Evolutionary conservation across 306 rosid genomes (phyloP).

Genomic region (Corylus americana): DNA sequence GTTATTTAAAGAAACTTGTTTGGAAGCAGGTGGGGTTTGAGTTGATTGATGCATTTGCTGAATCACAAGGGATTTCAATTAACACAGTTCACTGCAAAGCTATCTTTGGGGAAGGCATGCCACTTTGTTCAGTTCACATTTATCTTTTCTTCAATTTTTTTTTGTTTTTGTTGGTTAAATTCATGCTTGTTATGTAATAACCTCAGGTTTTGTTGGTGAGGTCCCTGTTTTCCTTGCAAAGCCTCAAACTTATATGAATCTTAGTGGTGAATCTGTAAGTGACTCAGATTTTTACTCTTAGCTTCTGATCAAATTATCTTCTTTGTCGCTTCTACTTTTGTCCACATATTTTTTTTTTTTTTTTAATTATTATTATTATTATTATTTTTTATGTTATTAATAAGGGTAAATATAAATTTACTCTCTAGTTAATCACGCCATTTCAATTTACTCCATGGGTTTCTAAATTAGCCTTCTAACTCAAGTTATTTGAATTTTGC

Average conservation of each 20-base stretch:
- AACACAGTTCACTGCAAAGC: conserved; percentile 72
- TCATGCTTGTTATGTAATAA: conserved; percentile 7
- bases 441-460: no score
- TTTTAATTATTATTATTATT: no score
- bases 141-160: neutral
- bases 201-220: conserved; percentile 77
- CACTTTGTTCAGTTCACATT: conserved; percentile 4
- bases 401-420: no score
- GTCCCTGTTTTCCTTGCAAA: conserved; percentile 79
- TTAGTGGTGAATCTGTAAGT: conserved; percentile 95
- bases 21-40: conserved; percentile 70
- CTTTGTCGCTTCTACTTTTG: neutral
- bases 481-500: no score
- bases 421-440: no score
- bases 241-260: conserved; percentile 97
- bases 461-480: no score
- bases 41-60: conserved; percentile 85
- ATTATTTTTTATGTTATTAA: no score
- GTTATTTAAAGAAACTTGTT: neutral
- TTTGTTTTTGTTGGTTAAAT: conserved; percentile 25
- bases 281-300: conserved; percentile 31
- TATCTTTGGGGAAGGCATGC: conserved; percentile 68
- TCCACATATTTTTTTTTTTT: neutral
- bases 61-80: conserved; percentile 66
- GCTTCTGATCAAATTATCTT: neutral